Evolutionary conservation across 257 asterid species (phyloP).

Genomic region (Solanum bukasovii): DNA sequence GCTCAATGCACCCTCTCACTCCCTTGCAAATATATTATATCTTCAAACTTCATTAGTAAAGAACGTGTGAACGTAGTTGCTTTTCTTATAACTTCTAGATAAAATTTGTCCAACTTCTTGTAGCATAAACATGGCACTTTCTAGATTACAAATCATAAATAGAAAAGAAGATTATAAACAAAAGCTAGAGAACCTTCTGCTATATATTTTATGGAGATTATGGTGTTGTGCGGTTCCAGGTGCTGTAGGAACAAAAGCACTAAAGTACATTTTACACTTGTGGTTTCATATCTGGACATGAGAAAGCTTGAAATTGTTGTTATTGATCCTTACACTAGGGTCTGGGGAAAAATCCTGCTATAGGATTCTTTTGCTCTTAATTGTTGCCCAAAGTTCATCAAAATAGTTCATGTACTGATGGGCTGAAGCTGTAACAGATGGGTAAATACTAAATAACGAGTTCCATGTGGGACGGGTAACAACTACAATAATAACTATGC

Average conservation of each 20-base stretch:
- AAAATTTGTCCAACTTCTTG: neutral
- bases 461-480: neutral
- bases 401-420: neutral
- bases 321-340: neutral
- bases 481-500: neutral
- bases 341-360: neutral
- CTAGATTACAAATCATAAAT: neutral
- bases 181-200: neutral
- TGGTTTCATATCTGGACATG: neutral
- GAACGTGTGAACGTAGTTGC: neutral
- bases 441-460: neutral
- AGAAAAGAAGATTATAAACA: neutral
- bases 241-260: neutral
- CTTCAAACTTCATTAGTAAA: neutral
- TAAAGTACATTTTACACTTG: neutral
- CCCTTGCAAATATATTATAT: neutral
- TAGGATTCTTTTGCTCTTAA: neutral
- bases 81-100: neutral
- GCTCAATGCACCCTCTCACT: neutral
- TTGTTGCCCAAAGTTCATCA: neutral
- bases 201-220: neutral
- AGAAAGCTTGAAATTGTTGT: neutral
- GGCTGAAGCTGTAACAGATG: neutral
- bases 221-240: neutral
- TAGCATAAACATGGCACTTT: neutral